Evolutionary conservation across 805 yeast genomes (phyloP).

Genomic region (Ogataea salicorniae): DNA sequence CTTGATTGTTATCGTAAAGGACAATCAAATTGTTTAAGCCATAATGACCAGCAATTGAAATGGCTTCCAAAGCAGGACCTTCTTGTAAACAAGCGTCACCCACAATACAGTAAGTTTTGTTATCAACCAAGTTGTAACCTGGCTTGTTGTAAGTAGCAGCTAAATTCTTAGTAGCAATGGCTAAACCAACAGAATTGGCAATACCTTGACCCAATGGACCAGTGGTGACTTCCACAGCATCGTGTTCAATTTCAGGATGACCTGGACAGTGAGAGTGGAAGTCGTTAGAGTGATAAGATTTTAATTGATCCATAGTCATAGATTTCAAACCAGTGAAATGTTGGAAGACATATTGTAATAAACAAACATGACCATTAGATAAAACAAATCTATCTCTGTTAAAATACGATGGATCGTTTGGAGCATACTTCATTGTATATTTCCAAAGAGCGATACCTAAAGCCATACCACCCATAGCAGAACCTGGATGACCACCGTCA

Average conservation of each 20-base stretch:
- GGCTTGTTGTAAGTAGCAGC: constrained; percentile 95
- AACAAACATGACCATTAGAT: constrained; percentile 96
- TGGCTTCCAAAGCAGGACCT: constrained; percentile 93
- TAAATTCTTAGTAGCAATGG: constrained; percentile 86
- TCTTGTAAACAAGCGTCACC: constrained; percentile 99
- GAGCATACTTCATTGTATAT: constrained; percentile 73
- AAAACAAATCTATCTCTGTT: constrained; percentile 94
- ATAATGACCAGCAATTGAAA: constrained; percentile 93
- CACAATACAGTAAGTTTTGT: constrained; percentile 70
- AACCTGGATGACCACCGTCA: constrained; percentile 92
- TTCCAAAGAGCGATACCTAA: constrained; percentile 85
- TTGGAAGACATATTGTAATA: constrained; percentile 78
- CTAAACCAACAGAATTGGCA: constrained; percentile 92
- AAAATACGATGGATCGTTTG: constrained; percentile 86
- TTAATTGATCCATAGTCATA: constrained; percentile 75
- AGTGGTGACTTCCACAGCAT: constrained; percentile 95
- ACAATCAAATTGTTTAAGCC: constrained; percentile 88
- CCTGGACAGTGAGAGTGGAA: constrained; percentile 91
- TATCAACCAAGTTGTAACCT: constrained; percentile 63
- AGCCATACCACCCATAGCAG: constrained; percentile 97
- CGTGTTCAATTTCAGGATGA: constrained; percentile 90
- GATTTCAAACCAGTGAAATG: constrained; percentile 79
- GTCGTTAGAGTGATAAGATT: constrained; percentile 70
- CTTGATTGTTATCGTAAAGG: constrained; percentile 93
- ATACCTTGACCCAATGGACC: constrained; percentile 99